Evolutionary conservation across 2,329 filamentous ascomycete genomes (phyloP), one percentile per base, ranked within the genome.

Genomic region (Aspergillus sp.): DNA sequence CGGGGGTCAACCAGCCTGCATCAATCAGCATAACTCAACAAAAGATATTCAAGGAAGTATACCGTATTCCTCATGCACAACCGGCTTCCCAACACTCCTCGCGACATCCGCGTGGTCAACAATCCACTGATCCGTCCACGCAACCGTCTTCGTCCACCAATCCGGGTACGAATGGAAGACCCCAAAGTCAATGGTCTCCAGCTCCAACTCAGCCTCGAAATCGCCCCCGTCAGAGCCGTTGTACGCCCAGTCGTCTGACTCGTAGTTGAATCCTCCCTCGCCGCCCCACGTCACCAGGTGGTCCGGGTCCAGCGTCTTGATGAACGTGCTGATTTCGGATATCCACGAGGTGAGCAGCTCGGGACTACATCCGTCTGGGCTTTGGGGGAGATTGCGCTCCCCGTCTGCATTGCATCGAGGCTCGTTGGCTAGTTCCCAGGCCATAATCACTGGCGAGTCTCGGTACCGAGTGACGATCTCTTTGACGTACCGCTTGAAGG

Each of bases 231-330:
- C 59, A 6, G 47, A 39, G 6, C 53, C 54, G 23, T 52, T 55
- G 39, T 63, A 63, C 23, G 61, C 58, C 58, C 56, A 63, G 56
- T 63, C 54, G 3, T 63, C 61, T 0, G 56, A 59, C 12, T 61
- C 61, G 25, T 37, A 17, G 53, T 61, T 57, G 51, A 63, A 61
- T 2, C 54, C 56, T 15, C 61, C 61, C 39, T 63, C 61, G 4
- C 61, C 61, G 21, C 59, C 52, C 59, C 59, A 61, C 15, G 61
- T 61, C 14, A 63, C 58, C 4, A 63, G 54, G 39, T 63, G 61
- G 2, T 61, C 19, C n/a, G 39, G 56, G 25, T 63, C 61, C 7
- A 63, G 53, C 3, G 41, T 39, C 47, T 63, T 63, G 51, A 63
- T 56, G 51, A 47, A 63, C 4, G 58, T 57, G 41, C 61, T 63